phyloP scores from a whole-genome alignment of 2,329 filamentous ascomycete species.

The Colletotrichum sp. region DNA sequence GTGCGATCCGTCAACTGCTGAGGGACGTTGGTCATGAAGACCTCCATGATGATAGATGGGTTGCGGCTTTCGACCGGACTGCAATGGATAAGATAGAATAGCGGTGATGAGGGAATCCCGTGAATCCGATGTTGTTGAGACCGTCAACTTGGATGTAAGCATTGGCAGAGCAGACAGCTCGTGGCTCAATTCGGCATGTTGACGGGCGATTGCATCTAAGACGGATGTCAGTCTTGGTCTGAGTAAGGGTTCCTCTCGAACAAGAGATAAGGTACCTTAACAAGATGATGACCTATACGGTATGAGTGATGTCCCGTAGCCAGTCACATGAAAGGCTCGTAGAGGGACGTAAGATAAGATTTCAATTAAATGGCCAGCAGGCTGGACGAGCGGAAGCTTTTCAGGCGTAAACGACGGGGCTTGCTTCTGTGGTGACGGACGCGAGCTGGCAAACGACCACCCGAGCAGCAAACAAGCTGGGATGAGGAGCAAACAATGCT shows the following conservation, averaged over 20 bases:
- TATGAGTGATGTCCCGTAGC: background rate
- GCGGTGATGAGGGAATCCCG: background rate
- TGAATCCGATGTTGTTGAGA: background rate
- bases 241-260: background rate
- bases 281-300: background rate
- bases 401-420: too few species aligned
- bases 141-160: background rate
- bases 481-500: background rate
- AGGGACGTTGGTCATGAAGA: conserved; percentile 49
- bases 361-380: background rate
- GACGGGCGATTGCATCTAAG: background rate
- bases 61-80: background rate
- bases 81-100: background rate
- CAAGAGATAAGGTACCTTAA: background rate
- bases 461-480: background rate
- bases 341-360: background rate
- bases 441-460: background rate
- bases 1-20: conserved; percentile 38
- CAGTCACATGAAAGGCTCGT: background rate
- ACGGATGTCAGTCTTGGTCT: background rate
- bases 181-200: background rate
- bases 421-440: background rate
- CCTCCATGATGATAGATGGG: conserved; percentile 44
- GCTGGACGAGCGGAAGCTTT: background rate
- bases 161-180: background rate